These are phyloP conservation scores for Phytophthora fragariaefolia DNA, from an alignment of 352 stramenopile genomes.

Conservation along the genomic window DNA sequence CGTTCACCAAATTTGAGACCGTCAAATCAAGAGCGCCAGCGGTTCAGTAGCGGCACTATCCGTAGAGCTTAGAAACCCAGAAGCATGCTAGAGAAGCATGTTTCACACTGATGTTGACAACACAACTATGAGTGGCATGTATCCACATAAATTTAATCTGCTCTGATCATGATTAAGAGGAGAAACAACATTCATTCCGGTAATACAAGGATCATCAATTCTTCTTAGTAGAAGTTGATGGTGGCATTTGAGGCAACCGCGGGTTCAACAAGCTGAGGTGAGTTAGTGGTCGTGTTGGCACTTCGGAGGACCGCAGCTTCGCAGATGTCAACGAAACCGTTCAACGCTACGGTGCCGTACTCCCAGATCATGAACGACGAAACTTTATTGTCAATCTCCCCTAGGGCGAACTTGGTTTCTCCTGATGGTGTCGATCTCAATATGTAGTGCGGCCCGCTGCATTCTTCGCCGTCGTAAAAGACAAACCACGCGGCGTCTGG, in stretches of 20 bases:
- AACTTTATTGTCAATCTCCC: conserved; percentile 29
- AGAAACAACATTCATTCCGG: too few species aligned
- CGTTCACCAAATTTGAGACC: neutral
- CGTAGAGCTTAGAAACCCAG: too few species aligned
- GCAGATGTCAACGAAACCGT: conserved; percentile 27
- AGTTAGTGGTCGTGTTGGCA: neutral
- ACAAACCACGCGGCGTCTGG: conserved; percentile 15
- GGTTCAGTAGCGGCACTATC: too few species aligned
- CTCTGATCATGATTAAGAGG: too few species aligned
- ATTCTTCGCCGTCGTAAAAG: conserved; percentile 34
- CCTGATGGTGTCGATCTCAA: conserved; percentile 9
- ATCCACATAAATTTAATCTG: neutral
- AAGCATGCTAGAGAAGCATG: too few species aligned
- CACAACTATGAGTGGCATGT: too few species aligned
- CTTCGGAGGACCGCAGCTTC: conserved; percentile 5
- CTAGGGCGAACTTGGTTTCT: conserved; percentile 25
- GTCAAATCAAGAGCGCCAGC: neutral
- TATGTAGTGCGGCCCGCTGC: conserved; percentile 17
- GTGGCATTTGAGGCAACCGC: neutral
- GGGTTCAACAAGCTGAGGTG: too few species aligned
- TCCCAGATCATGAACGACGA: conserved; percentile 46
- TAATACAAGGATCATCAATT: neutral
- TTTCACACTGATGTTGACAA: too few species aligned
- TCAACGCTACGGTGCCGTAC: conserved; percentile 14
- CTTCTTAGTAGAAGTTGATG: neutral